Evolutionary conservation across 169 alveolate species (phyloP), one percentile per base, ranked within the genome.

Genomic region (Plasmodium vivax): DNA sequence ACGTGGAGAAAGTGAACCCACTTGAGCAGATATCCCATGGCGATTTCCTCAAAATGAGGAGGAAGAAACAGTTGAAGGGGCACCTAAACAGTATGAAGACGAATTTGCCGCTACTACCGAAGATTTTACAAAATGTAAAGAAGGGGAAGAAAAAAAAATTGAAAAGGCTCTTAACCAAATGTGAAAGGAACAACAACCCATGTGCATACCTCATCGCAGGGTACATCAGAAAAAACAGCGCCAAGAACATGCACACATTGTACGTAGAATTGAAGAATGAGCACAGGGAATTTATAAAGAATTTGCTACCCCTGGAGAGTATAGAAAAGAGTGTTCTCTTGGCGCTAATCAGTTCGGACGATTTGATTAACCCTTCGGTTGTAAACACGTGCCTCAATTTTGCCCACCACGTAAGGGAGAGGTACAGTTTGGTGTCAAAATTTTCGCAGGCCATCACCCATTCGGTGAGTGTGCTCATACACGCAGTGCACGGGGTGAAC

Each of bases 81-180:
- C 23, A 73, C n/a, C 72, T 92, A 51, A 92, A 36, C 3, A 27
- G 43, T 43, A 72, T 92, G 30, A 47, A 58, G 9, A 81, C 9
- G 34, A 36, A 92, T 56, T 1, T 92, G 41, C 95, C 95, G 23
- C 79, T 92, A 82, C 58, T 92, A 14, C 95, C 95, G 3, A 92
- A 92, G 4, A 3, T 92, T 19, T 23, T 82, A 30, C 71, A 58
- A n/a, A 73, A 82, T 82, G 41, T 92, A 36, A 82, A 72, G 10
- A 92, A 92, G 47, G 77, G 62, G 16, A 92, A 72, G 19, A 92
- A 10, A 23, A 81, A 82, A 23, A 82, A 92, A 81, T 30, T 81
- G 62, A n/a, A 34, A 82, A 14, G 32, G 10, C 34, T 43, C 3
- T 32, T 43, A 23, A 6, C 45, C 14, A 80, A 16, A 41, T 36